Percentiles rank a stretch among this genome's conserved stretches.
Evolutionary conservation across 495 filamentous ascomycete genomes (phyloP).

Genomic region (Talaromyces stipitatus): DNA sequence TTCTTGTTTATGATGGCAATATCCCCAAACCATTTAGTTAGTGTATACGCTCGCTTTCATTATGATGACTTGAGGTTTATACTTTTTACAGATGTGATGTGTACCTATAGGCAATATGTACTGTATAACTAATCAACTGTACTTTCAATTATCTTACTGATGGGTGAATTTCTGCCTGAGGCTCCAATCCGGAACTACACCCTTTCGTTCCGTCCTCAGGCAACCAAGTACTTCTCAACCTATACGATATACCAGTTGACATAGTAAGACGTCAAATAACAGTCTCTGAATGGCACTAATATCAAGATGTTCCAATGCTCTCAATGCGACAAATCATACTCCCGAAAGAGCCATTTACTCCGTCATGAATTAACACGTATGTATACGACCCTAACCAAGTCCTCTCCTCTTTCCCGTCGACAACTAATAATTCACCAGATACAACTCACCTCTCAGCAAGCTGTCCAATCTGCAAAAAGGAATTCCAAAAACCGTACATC

Average conservation of each 20-base stretch:
- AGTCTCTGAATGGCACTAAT: neutral
- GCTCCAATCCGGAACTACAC: neutral
- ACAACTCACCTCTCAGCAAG: conserved; percentile 16
- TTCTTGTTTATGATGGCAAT: neutral
- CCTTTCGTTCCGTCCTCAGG: neutral
- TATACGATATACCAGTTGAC: neutral
- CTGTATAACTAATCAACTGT: neutral
- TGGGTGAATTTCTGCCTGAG: neutral
- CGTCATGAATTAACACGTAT: conserved; percentile 29
- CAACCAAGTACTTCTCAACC: neutral
- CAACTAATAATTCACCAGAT: conserved; percentile 12
- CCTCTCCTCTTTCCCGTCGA: neutral
- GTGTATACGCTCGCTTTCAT: neutral
- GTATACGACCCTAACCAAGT: conserved; percentile 1
- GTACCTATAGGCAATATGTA: neutral
- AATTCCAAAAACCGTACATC: conserved; percentile 25
- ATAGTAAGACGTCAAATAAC: neutral
- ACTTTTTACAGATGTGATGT: neutral
- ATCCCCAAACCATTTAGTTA: neutral
- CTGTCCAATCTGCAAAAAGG: conserved; percentile 31
- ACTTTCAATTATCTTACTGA: neutral
- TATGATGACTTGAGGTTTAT: neutral
- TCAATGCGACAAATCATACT: conserved; percentile 24
- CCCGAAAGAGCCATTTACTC: conserved; percentile 22
- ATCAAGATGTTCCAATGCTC: conserved; percentile 25